These are phyloP conservation scores for Astraeus odoratus DNA, from an alignment of 768 basidiomycete species.

Conservation along the genomic window DNA sequence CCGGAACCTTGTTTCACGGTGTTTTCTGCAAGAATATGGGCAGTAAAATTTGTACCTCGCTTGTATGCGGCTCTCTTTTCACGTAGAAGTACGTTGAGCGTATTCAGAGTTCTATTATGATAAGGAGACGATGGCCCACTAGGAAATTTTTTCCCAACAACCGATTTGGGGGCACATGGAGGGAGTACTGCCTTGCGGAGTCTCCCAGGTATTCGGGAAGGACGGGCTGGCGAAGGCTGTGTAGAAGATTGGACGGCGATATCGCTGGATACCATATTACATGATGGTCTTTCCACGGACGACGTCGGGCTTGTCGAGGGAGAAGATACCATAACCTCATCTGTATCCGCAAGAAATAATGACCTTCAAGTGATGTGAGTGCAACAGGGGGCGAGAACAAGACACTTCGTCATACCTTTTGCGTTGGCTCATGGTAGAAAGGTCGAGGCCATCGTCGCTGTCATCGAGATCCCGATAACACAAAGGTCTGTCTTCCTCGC, in stretches of 20 bases:
- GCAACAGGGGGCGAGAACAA: not conserved
- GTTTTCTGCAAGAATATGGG: constrained; percentile 40
- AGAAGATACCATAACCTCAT: constrained; percentile 9
- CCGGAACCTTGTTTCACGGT: constrained; percentile 27
- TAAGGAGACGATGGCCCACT: not conserved
- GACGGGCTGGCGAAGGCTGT: constrained; percentile 4
- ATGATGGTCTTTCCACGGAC: not conserved
- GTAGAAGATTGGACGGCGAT: not conserved
- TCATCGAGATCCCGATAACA: constrained; percentile 41
- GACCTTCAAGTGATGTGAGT: constrained; percentile 7
- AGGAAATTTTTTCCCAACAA: constrained; percentile 5
- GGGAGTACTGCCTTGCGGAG: constrained; percentile 10
- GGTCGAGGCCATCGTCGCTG: constrained; percentile 38
- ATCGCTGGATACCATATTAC: not conserved
- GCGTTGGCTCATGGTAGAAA: constrained; percentile 9
- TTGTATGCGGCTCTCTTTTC: constrained; percentile 37
- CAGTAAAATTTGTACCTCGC: constrained; percentile 32
- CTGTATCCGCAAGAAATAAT: not conserved
- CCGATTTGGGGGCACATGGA: constrained; percentile 9
- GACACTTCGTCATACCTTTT: constrained; percentile 4
- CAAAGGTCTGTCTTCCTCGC: constrained; percentile 34
- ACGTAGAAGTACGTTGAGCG: constrained; percentile 47
- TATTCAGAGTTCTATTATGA: constrained; percentile 32
- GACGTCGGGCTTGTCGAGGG: constrained; percentile 18
- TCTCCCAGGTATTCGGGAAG: constrained; percentile 15